Base-by-base conservation (phyloP, 768 basidiomycete genomes). In the Polyporus arcularius region DNA sequence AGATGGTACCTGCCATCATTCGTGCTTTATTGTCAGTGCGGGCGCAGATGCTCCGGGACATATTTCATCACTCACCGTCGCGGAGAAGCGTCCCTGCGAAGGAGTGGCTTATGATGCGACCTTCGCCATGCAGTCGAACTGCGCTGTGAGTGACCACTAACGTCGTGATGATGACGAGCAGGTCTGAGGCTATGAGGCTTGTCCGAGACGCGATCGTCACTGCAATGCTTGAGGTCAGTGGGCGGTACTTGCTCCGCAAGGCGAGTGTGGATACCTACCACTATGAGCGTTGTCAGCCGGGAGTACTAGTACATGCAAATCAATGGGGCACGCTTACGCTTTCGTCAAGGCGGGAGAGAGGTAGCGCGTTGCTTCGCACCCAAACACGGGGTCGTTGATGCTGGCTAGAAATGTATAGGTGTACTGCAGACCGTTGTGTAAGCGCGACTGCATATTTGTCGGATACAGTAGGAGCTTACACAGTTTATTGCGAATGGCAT, bases 81-180 rank as follows among this genome's bases (percentile, higher is more conserved):
- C 55, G 30, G 5, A 47, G 55, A 15, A 56, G 55, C 8, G 46
- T 56, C 4, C 32, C 10, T 15, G 55, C 55, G 18, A 56, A 47
- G 11, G 55, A 35, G 10, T 10, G 51, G 35, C 53, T 16, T 3
- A 12, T 16, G 40, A 6, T 26, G 18, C 38, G 26, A 11, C 21
- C 21, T 9, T 4, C 6, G 8, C 31, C 35, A 21, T 28, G 40
- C 28, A 31, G 42, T 18, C 28, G 10, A n/a, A 46, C 31, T 12
- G 42, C 12, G 14, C 41, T 28, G 35, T 39, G 28, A 0, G 52
- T 60, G 18, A 41, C 51, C 11, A 40, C n/a, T 43, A 42, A 54
- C 4, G 58, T 60, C n/a, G 54, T 18, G n/a, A 60, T 18, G 38
- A 60, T 53, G 26, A 60, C 58, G 16, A 54, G 41, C 14, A 48